Base-by-base conservation (phyloP, 192 early-diverging fungal species). In the Podila horticola region DNA sequence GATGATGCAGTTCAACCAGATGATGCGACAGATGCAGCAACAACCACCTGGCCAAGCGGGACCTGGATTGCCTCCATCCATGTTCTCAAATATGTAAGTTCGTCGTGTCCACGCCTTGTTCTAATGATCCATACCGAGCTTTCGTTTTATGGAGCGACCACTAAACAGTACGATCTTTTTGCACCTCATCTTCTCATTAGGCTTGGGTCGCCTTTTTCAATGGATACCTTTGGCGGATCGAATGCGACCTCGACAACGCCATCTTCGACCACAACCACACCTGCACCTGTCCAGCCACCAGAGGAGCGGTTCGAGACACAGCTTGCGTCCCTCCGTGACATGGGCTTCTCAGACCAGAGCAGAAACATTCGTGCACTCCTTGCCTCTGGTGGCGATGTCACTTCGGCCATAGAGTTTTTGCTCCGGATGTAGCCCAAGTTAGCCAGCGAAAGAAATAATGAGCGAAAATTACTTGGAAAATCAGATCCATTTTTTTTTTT, bases 301-400 rank as follows among this genome's bases (percentile, higher is more conserved):
- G 87, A 91, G 84, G 68, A 74, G 66, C 88, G 88, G 48, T 95
- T 91, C 82, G 86, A 84, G 62, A 71, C 84, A 55, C 88, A 94
- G 85, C 82, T 96, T 41, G 88, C 82, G 17, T 92, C 92, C 66
- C 82, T 99, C 41, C 91, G 95, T 69, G 96, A 98, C 66, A 99
- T 99, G 97, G 97, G 97, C 24, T 99, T 99, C 74, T 84, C 86
- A 62, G 94, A 97, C 83, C 90, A 90, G 34, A 85, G 86, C 24
- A 90, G 92, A 67, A 99, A 99, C 84, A 85, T 99, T 33, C 88
- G 94, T 15, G 97, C 96, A 11, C 85, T 99, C 49, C 90, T 94
- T 49, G 89, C 89, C 34, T 91, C 94, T 13, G 89, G 94, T 36
- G 97, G 97, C 28, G 94, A 97, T 77, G 92, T 98, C 48, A 85